Base-by-base conservation (phyloP, 768 basidiomycete species). In the Suillus spraguei region DNA sequence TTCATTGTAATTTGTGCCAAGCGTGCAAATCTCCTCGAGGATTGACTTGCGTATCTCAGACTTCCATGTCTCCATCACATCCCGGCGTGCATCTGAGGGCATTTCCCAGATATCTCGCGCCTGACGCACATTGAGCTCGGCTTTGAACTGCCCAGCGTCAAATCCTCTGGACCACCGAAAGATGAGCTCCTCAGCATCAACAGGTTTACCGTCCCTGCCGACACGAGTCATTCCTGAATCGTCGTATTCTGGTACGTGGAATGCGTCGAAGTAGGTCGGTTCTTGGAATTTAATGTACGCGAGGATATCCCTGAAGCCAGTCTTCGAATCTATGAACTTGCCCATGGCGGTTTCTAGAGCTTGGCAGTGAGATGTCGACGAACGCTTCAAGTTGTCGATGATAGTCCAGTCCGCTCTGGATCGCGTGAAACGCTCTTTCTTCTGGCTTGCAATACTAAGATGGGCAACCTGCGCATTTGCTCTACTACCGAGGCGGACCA, bases 401-500 rank as follows among this genome's bases (percentile, higher is more conserved):
- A 76, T 68, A 1, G 63, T 38, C 81, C 80, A 82, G 36, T 82
- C 81, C 0, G 65, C 66, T 22, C 73, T 72, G 3, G 52, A 70
- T 39, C 77, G 68, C 13, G 62, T 67, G 39, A 67, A 44, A 61
- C 36, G 65, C 56, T 52, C 69, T 65, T 9, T 68, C 17, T 64
- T 44, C 62, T 52, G 50, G 17, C 78, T 79, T 8, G 73, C 74
- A 3, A 90, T 69, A 4, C 78, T 68, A 32, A 90, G 72, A 0
- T 76, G 71, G 46, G 81, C 81, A 0, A 87, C 87, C 0, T 76
- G 66, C 0, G 74, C 0, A 4, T 82, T 85, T 0, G 82, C 81
- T 64, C 89, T 88, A 11, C 88, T 82, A 9, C 82, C 81, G 0
- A 91, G 74, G 0, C 89, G 82, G 38, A 89, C 83, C 60, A 91